Conservation (phyloP, 192 early-diverging fungal species). For the Jimgerdemannia flammicorona region DNA sequence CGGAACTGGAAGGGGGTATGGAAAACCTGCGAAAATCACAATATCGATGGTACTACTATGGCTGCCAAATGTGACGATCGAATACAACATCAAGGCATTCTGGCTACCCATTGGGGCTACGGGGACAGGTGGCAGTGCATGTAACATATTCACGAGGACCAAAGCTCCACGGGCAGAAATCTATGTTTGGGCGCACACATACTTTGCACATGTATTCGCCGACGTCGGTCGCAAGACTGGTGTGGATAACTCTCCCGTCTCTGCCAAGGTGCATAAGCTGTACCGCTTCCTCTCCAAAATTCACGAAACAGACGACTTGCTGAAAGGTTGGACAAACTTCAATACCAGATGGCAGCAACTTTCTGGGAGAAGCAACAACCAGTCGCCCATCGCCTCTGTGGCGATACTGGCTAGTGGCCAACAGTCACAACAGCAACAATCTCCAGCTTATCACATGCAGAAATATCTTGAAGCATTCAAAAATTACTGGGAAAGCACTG, state of each 20-base stretch:
- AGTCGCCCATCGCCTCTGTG: background rate
- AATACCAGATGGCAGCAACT: background rate
- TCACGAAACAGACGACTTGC: conserved; percentile 42
- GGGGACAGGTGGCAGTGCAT: background rate
- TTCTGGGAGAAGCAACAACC: background rate
- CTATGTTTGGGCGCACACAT: background rate
- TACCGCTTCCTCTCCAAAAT: conserved; percentile 40
- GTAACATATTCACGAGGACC: background rate
- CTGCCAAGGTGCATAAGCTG: conserved; percentile 46
- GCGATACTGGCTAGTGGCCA: background rate
- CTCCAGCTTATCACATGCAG: background rate
- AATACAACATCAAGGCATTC: conserved; percentile 62
- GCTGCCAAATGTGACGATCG: conserved; percentile 72
- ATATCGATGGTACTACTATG: conserved; percentile 66
- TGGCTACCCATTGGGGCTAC: conserved; percentile 14
- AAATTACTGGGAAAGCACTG: conserved; percentile 17
- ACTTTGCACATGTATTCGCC: conserved; percentile 25
- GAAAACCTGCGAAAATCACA: conserved; percentile 39
- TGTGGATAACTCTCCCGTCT: conserved; percentile 34
- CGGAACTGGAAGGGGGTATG: conserved; percentile 22
- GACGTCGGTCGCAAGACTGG: conserved; percentile 13
- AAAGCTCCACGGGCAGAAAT: background rate
- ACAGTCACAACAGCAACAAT: background rate
- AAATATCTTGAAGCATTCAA: background rate
- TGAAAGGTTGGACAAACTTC: conserved; percentile 21